A percentile compares a stretch with the other conserved stretches of the same genome.
These are phyloP conservation scores for Torulaspora delbrueckii DNA, from an alignment of 805 yeast genomes.

Conservation along the genomic window DNA sequence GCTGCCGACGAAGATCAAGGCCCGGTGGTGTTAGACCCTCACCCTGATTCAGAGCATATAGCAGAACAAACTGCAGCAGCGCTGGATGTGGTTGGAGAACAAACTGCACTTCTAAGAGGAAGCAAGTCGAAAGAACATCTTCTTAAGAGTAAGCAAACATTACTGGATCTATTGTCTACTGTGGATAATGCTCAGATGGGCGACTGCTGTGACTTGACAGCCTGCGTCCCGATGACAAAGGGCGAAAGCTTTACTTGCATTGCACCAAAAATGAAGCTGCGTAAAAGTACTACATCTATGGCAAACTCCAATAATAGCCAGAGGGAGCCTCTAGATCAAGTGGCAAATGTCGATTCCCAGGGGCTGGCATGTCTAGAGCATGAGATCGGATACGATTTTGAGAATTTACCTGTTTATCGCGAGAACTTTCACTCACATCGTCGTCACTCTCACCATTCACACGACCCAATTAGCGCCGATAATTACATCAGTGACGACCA, in stretches of 20 bases:
- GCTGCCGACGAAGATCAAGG: neutral
- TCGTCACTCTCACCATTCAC: slow-evolving; percentile 6
- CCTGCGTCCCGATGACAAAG: slow-evolving; percentile 18
- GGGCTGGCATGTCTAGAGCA: slow-evolving; percentile 32
- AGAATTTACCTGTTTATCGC: slow-evolving; percentile 33
- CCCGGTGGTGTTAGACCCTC: neutral
- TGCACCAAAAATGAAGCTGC: slow-evolving; percentile 5
- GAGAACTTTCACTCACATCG: slow-evolving; percentile 23
- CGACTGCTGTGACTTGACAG: slow-evolving; percentile 11
- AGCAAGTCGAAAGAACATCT: neutral
- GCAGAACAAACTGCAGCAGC: neutral
- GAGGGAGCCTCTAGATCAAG: neutral
- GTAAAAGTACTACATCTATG: slow-evolving; percentile 4
- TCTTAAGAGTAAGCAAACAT: slow-evolving; percentile 9
- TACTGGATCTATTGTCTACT: slow-evolving; percentile 17
- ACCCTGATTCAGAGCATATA: neutral
- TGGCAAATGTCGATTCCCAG: slow-evolving; percentile 5
- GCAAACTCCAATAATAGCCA: neutral
- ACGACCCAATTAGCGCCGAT: slow-evolving; percentile 3
- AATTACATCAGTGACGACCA: neutral
- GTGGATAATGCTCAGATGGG: slow-evolving; percentile 8
- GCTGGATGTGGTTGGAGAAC: neutral
- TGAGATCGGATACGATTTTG: slow-evolving; percentile 35
- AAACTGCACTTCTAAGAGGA: slow-evolving; percentile 1
- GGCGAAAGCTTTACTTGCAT: slow-evolving; percentile 14